phyloP scores from a whole-genome alignment of 1,139 yeast genomes.

The Sugiyamaella japonica region DNA sequence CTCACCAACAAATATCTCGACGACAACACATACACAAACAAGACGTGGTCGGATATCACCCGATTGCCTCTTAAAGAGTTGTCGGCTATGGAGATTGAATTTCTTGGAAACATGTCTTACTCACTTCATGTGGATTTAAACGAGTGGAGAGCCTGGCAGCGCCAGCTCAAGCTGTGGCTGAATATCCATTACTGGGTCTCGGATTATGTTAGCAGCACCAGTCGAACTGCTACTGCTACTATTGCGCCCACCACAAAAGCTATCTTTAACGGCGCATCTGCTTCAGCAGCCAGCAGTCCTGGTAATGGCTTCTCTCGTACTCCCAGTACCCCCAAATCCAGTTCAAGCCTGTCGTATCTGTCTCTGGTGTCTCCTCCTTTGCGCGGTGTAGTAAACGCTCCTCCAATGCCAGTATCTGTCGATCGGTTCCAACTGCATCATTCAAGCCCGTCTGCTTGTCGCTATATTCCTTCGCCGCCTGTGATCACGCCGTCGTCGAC shows the following conservation, averaged over 20 bases:
- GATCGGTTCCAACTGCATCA: constrained; percentile 3
- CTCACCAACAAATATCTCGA: constrained; percentile 90
- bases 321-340: background rate
- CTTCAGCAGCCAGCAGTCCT: too few relatives aligned
- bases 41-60: constrained; percentile 91
- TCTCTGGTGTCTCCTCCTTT: constrained; percentile 14
- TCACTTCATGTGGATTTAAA: constrained; percentile 32
- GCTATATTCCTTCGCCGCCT: background rate
- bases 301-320: background rate
- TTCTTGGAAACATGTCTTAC: constrained; percentile 38
- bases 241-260: constrained; percentile 2
- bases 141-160: constrained; percentile 39
- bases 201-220: background rate
- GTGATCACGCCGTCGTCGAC: background rate
- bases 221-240: constrained; percentile 9
- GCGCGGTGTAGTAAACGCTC: background rate
- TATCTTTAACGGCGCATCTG: constrained; percentile 1
- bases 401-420: background rate
- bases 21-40: constrained; percentile 89
- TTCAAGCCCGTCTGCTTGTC: background rate
- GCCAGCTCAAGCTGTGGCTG: constrained; percentile 31
- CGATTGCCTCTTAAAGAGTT: constrained; percentile 61
- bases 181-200: constrained; percentile 26
- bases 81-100: constrained; percentile 61
- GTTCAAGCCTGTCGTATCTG: constrained; percentile 6